Conservation (phyloP, 306 rosid species). For the Astragalus membranaceus region DNA sequence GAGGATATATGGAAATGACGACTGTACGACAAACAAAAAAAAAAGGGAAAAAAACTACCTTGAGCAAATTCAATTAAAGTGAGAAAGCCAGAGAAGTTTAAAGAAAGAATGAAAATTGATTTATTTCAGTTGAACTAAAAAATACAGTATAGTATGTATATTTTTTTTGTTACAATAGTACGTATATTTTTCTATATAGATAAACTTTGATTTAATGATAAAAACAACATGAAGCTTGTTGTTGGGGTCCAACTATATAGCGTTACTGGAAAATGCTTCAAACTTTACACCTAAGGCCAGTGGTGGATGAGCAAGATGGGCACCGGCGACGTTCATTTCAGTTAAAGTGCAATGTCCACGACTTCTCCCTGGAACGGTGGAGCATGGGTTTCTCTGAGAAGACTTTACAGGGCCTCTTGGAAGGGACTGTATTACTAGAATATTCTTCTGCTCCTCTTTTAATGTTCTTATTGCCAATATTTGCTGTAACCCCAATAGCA, state of each 20-base stretch:
- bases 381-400: constrained; percentile 24
- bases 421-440: constrained; percentile 5
- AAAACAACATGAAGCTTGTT: not conserved
- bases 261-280: not conserved
- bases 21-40: not conserved
- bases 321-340: not conserved
- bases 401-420: constrained; percentile 22
- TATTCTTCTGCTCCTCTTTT: not conserved
- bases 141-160: no score
- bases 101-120: constrained; percentile 1
- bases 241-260: not conserved
- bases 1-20: not conserved
- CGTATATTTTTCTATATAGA: not conserved
- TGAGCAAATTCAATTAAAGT: not conserved
- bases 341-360: constrained; percentile 20
- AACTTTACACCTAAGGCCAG: not conserved
- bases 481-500: constrained; percentile 10
- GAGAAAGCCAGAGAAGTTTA: not conserved
- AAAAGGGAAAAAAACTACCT: not conserved
- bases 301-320: not conserved
- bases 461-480: constrained; percentile 20
- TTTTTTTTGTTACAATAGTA: no score
- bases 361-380: constrained; percentile 25
- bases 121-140: not conserved
- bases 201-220: not conserved